A percentile compares a stretch with the other conserved stretches of the same genome.
Evolutionary conservation across 805 yeast genomes (phyloP).

Genomic region (Pichia phayaonensis): DNA sequence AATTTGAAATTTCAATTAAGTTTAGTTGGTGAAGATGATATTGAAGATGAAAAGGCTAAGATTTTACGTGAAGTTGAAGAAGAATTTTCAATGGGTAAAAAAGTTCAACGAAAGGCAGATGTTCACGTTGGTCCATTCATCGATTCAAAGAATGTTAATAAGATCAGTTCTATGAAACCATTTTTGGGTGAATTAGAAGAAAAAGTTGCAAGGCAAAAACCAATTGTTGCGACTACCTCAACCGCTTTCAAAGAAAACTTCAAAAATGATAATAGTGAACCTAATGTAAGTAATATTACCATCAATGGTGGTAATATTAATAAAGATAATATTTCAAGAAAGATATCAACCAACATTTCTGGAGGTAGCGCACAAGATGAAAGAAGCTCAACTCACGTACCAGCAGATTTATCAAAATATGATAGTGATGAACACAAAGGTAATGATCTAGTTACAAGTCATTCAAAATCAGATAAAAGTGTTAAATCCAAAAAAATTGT

Average conservation of each 20-base stretch:
- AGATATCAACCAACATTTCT: neutral
- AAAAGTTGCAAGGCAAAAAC: constrained; percentile 36
- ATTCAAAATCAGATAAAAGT: neutral
- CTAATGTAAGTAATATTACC: too few relatives aligned
- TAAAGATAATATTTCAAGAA: neutral
- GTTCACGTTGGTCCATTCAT: constrained; percentile 13
- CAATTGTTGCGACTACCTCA: neutral
- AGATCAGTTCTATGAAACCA: constrained; percentile 26
- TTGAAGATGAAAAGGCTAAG: constrained; percentile 13
- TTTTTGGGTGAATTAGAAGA: constrained; percentile 47
- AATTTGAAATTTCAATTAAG: constrained; percentile 22
- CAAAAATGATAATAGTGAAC: neutral
- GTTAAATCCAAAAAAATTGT: neutral
- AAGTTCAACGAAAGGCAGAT: constrained; percentile 18
- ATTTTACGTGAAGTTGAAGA: constrained; percentile 23
- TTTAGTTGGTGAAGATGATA: constrained; percentile 19
- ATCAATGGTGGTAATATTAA: too few relatives aligned
- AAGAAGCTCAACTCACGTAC: neutral
- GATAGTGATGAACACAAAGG: neutral
- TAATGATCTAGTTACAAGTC: neutral
- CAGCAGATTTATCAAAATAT: neutral
- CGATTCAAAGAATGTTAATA: constrained; percentile 7
- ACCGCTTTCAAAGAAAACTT: neutral
- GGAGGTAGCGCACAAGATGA: neutral
- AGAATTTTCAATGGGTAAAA: constrained; percentile 24